Base-by-base conservation (phyloP, 371 early-diverging fungal genomes). In the Mortierella sp. region DNA sequence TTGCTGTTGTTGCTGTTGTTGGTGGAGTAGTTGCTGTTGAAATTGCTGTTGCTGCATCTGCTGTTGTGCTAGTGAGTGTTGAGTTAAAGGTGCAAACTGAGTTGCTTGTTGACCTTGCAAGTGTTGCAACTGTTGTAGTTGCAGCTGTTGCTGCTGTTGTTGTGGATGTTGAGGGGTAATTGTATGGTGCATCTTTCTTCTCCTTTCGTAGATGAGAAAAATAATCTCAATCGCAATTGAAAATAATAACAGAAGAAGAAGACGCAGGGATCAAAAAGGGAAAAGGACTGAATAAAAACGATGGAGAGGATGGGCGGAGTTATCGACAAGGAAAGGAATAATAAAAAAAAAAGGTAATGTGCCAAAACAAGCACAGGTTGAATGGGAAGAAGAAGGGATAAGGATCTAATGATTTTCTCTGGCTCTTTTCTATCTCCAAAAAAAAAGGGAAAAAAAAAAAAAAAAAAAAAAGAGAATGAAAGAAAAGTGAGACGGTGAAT, bases 51-150 rank as follows among this genome's bases (percentile, higher is more conserved):
- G 71, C 5, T 43, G 43, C 32, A 60, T 56, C 61, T 66, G 55
- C 28, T 64, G 68, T 35, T 75, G 75, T 35, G 57, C 58, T 13
- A 74, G 68, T 3, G 64, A 51, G 6, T 74, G 75, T 8, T 68
- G 75, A 51, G 66, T 55, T 31, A 56, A 68, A 23, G 68, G 66
- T 26, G 56, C 29, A 15, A 66, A 51, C 40, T 65, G 75, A 40
- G 66, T 28, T 4, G 54, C 28, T 12, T 40, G 64, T 34, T 68
- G 69, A 9, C 37, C 49, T 31, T 75, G 75, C 19, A 59, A 22
- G 13, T 59, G 64, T 19, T 53, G 65, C 34, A 64, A 55, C 12
- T 59, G 62, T 35, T 61, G 69, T 31, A 17, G 63, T 5, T 64
- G 69, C 37, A 45, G 35, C 4, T 54, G 70, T 31, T 53, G 61